These are phyloP conservation scores for Naganishia albida DNA, from an alignment of 1,284 basidiomycete species.

Conservation along the genomic window DNA sequence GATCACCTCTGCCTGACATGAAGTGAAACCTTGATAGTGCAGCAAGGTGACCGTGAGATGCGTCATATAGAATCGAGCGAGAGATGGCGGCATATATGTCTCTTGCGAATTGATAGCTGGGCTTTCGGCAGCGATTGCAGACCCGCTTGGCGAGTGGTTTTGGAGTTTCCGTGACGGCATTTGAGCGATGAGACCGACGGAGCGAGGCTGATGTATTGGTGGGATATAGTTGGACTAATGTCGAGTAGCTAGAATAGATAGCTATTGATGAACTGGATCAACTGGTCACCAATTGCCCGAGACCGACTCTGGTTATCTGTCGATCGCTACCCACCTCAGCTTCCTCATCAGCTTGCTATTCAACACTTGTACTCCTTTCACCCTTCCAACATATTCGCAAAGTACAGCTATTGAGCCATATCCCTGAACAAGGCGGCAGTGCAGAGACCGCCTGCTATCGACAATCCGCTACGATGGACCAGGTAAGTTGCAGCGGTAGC, in stretches of 20 bases:
- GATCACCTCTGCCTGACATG: conserved; percentile 23
- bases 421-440: too few species aligned
- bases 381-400: too few species aligned
- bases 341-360: too few species aligned
- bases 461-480: conserved; percentile 4
- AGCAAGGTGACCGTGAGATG: conserved; percentile 23
- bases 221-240: neutral
- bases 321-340: too few species aligned
- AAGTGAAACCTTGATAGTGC: conserved; percentile 27
- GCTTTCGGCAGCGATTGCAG: neutral
- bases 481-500: neutral
- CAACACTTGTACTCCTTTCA: too few species aligned
- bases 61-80: conserved; percentile 25
- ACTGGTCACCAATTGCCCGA: too few species aligned
- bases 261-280: too few species aligned
- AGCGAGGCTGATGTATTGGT: neutral
- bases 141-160: neutral
- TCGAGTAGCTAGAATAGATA: neutral
- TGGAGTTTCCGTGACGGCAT: conserved; percentile 2
- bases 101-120: neutral
- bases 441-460: too few species aligned
- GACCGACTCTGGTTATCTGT: too few species aligned
- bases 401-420: too few species aligned
- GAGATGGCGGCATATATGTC: conserved; percentile 19
- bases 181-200: neutral